Evolutionary conservation across 192 early-diverging fungal species (phyloP).

Genomic region (Gaertneriomyces semiglobifer): DNA sequence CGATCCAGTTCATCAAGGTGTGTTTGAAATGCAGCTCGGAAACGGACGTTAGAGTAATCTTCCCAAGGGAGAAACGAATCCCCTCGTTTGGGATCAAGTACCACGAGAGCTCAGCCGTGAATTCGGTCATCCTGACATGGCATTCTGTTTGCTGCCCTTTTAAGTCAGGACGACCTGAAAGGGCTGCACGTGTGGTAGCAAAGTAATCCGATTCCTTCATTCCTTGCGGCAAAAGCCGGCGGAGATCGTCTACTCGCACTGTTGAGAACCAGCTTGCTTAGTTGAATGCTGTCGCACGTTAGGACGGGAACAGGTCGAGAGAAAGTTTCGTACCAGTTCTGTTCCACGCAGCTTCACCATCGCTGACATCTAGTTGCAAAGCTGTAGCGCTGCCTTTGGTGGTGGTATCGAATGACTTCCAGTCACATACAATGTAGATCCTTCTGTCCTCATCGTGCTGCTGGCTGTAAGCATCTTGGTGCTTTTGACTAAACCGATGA

Average conservation of each 20-base stretch:
- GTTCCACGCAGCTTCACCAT: constrained; percentile 21
- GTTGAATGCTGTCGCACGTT: neutral
- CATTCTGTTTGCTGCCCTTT: constrained; percentile 14
- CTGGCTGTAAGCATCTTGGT: no score
- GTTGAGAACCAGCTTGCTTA: neutral
- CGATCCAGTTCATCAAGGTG: constrained; percentile 23
- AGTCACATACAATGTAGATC: constrained; percentile 11
- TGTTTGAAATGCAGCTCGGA: neutral
- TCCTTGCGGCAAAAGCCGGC: constrained; percentile 7
- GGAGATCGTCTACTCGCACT: constrained; percentile 10
- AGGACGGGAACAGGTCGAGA: neutral
- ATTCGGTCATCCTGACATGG: neutral
- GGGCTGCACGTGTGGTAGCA: constrained; percentile 13
- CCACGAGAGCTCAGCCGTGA: constrained; percentile 24
- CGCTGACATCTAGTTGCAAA: constrained; percentile 10
- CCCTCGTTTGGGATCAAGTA: constrained; percentile 13
- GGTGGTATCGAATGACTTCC: neutral
- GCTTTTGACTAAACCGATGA: no score
- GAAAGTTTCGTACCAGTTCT: neutral
- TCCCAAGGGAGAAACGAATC: constrained; percentile 17
- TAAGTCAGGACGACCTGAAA: neutral
- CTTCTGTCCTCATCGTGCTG: no score
- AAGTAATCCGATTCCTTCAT: constrained; percentile 13
- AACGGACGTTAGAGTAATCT: constrained; percentile 3
- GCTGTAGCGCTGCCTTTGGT: neutral